These are phyloP conservation scores for Gliomastix tumulicola DNA, from an alignment of 2,329 filamentous ascomycete species.

Conservation along the genomic window DNA sequence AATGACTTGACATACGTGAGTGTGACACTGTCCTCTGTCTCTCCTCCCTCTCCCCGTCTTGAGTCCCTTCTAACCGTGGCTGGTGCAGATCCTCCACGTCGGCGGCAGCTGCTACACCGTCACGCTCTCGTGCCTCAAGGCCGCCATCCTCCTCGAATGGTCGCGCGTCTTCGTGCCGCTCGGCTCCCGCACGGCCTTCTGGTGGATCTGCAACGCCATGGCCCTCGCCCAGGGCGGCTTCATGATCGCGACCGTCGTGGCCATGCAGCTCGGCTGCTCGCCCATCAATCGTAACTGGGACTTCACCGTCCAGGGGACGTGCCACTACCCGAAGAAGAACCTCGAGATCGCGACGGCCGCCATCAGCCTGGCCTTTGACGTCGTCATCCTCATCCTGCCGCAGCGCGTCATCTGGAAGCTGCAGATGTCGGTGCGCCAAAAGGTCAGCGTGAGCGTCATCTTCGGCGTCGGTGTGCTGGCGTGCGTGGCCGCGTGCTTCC, in stretches of 20 bases:
- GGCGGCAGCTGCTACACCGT: background rate
- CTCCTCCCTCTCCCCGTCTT: background rate
- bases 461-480: conserved; percentile 19
- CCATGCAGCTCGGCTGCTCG: conserved; percentile 13
- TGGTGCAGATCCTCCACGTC: background rate
- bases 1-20: background rate
- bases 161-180: conserved; percentile 5
- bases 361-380: conserved; percentile 15
- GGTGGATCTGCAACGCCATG: conserved; percentile 13
- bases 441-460: conserved; percentile 17
- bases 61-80: background rate
- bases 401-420: conserved; percentile 17
- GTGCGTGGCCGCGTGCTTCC: background rate
- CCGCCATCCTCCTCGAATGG: conserved; percentile 9
- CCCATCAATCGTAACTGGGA: conserved; percentile 18
- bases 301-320: background rate
- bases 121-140: conserved; percentile 1
- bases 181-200: conserved; percentile 10
- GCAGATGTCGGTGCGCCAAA: conserved; percentile 16
- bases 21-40: background rate
- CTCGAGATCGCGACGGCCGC: conserved; percentile 10
- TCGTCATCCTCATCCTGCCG: conserved; percentile 17
- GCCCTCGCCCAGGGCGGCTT: background rate
- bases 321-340: background rate
- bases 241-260: conserved; percentile 8